Conservation (phyloP, 257 asterid species). For the Verbena officinalis region DNA sequence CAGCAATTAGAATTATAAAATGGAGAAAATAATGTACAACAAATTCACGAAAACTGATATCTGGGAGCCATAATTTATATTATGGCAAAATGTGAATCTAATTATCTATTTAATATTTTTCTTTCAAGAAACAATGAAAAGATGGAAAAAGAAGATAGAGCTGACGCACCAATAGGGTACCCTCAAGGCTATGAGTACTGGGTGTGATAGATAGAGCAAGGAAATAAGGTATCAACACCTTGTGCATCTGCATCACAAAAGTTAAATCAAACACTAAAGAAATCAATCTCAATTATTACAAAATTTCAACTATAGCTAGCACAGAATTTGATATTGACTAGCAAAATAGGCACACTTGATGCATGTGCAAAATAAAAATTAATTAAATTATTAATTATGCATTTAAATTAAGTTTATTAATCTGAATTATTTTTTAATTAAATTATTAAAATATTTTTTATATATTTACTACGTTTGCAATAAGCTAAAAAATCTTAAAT, state of each 20-base stretch:
- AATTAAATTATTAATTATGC: no score
- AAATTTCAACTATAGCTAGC: conserved; percentile 19
- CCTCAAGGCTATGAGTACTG: conserved; percentile 94
- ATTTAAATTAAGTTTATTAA: no score
- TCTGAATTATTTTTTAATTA: no score
- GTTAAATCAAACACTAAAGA: conserved; percentile 8
- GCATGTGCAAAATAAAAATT: no score
- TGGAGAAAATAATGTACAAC: no score
- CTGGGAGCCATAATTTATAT: conserved; percentile 4
- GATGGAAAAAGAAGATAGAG: conserved; percentile 24
- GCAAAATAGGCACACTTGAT: no score
- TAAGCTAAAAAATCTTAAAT: no score
- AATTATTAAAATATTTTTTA: no score
- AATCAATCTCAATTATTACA: conserved; percentile 12
- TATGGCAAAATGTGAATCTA: conserved; percentile 2
- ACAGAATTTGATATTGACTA: not conserved
- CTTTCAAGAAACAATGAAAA: conserved; percentile 3
- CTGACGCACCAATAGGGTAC: conserved; percentile 73
- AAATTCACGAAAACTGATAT: no score
- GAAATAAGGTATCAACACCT: conserved; percentile 81
- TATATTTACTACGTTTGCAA: no score
- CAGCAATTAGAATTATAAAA: no score
- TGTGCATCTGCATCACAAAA: conserved; percentile 79
- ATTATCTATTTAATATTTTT: conserved; percentile 2
- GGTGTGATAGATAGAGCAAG: conserved; percentile 84